Evolutionary conservation across 257 asterid species (phyloP).

Genomic region (Echium plantagineum): DNA sequence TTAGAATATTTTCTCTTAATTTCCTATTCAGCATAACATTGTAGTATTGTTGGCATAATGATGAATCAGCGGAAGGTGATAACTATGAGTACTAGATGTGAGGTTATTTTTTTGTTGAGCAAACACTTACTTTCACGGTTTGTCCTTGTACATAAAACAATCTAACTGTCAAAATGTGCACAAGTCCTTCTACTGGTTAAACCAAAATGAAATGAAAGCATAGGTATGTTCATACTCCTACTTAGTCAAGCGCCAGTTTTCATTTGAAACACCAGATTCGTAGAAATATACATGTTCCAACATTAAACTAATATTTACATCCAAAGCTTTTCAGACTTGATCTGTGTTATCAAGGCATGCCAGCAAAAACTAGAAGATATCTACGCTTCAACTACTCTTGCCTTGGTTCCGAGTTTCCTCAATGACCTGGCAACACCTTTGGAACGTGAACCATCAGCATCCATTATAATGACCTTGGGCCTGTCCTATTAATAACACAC

Average conservation of each 20-base stretch:
- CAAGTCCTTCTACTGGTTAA: not conserved
- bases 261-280: not conserved
- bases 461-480: constrained; percentile 83
- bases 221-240: not conserved
- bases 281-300: not conserved
- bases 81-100: too few relatives aligned
- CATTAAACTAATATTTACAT: not conserved
- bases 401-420: constrained; percentile 75
- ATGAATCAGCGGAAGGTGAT: not conserved
- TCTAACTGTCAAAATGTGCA: not conserved
- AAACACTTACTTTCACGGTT: not conserved
- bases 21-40: not conserved
- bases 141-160: not conserved
- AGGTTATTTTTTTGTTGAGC: not conserved
- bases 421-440: constrained; percentile 79
- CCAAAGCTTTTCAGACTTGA: constrained; percentile 3
- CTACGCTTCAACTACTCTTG: constrained; percentile 22
- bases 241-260: not conserved
- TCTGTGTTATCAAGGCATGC: not conserved
- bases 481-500: constrained; percentile 39
- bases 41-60: not conserved
- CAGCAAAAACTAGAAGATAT: not conserved
- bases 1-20: too few relatives aligned
- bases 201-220: too few relatives aligned
- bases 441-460: constrained; percentile 78